Base-by-base conservation (phyloP, 768 basidiomycete genomes). In the Phanerodontia chrysosporium region DNA sequence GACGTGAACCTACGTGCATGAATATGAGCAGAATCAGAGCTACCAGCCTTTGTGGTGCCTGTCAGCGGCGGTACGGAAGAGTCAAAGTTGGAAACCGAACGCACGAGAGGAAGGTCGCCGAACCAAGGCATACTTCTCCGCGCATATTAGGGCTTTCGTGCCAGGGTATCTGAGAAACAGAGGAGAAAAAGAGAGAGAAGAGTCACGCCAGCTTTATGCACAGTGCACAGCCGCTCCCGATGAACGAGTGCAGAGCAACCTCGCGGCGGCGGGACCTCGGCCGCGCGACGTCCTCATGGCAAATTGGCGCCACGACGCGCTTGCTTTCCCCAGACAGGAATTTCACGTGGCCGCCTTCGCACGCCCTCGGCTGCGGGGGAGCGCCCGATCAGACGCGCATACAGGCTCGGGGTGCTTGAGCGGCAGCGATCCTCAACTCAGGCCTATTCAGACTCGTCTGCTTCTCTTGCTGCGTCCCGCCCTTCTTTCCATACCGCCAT, bases 41-140 rank as follows among this genome's bases (percentile, higher is more conserved):
- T 27, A 72, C 64, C 79, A 83, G 61, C 68, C 78, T 72, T 79
- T 66, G 29, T 78, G 49, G 30, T 44, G 58, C 49, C 24, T 2
- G 63, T 64, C 30, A 55, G 63, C 62, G 55, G 45, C 46, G 44
- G 28, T 53, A 57, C 46, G 60, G 25, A 46, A 9, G 55, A n/a
- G 14, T 56, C 36, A 48, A 30, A 8, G 13, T 13, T 8, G 39
- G 32, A 35, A 58, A 58, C 48, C 48, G 76, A 49, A 72, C 86
- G 58, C 70, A 89, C 90, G 90, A 85, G 55, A 92, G 76, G 58
- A 90, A 65, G 51, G 90, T 83, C 52, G 86, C 89, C 63, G 83
- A 72, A 57, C 86, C 84, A 45, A 92, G 81, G 71, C 88, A 92
- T 60, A 89, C 64, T 80, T 91, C 89, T 29, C 90, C 90, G 59